These are phyloP conservation scores for Centella asiatica DNA, from an alignment of 129 eudicot genomes.

Conservation along the genomic window DNA sequence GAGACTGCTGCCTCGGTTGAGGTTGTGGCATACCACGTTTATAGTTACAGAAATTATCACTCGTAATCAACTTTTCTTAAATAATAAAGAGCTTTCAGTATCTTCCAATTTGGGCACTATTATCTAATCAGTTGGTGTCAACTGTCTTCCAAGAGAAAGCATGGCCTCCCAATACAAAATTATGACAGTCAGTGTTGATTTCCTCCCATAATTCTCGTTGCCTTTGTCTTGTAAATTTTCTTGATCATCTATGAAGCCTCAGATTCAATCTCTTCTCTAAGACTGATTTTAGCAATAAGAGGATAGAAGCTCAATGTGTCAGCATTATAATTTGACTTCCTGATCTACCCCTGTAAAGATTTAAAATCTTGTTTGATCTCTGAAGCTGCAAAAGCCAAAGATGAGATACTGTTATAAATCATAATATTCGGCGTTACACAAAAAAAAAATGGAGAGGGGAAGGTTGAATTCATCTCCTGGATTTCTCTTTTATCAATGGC, in stretches of 20 bases:
- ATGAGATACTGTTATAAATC: too few relatives aligned
- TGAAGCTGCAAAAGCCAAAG: conserved; percentile 11
- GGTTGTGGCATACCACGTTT: conserved; percentile 26
- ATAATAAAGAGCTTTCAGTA: too few relatives aligned
- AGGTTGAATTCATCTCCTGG: neutral
- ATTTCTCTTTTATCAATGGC: neutral
- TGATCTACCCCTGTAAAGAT: too few relatives aligned
- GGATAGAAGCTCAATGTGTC: neutral
- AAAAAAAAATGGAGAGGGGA: too few relatives aligned
- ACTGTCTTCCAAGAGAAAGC: neutral
- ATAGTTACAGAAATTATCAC: neutral
- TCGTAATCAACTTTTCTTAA: neutral
- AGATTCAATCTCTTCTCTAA: neutral
- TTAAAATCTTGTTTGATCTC: neutral
- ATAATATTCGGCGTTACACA: too few relatives aligned
- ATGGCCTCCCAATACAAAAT: neutral
- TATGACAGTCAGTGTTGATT: too few relatives aligned
- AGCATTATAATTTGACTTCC: too few relatives aligned
- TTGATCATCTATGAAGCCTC: neutral
- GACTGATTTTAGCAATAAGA: neutral
- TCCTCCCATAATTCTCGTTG: neutral
- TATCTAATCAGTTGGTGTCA: conserved; percentile 7
- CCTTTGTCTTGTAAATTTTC: neutral
- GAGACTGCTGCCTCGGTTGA: conserved; percentile 24
- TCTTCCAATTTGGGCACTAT: too few relatives aligned